Percentiles rank a stretch among this genome's conserved stretches.
These are phyloP conservation scores for Amphicarpaea edgeworthii DNA, from an alignment of 306 rosid genomes.

Conservation along the genomic window DNA sequence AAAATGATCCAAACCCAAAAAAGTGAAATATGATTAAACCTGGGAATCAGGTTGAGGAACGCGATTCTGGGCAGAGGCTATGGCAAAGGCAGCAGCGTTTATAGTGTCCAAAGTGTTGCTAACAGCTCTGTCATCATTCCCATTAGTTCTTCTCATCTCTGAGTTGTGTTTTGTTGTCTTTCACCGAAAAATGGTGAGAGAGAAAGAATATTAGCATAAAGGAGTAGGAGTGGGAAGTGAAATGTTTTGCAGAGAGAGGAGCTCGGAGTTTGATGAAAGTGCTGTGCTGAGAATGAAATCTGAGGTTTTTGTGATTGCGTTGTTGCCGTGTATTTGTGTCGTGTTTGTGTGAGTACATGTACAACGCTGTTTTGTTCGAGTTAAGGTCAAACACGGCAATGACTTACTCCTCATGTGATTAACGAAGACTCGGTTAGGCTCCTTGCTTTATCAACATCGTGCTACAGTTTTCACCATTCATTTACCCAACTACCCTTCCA, in stretches of 20 bases:
- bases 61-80: conserved; percentile 74
- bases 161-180: no score
- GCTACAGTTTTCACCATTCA: no score
- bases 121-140: conserved; percentile 55
- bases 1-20: not conserved
- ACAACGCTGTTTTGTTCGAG: conserved; percentile 31
- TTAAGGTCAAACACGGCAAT: conserved; percentile 93
- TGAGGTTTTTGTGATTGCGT: conserved; percentile 9
- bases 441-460: no score
- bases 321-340: conserved; percentile 40
- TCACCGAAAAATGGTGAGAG: not conserved
- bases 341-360: conserved; percentile 36
- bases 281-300: conserved; percentile 31
- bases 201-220: conserved; percentile 8
- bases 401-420: conserved; percentile 60
- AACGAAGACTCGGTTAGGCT: conserved; percentile 40
- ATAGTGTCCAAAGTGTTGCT: conserved; percentile 78
- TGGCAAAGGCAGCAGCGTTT: conserved; percentile 92
- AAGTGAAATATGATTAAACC: conserved; percentile 50
- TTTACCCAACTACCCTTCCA: conserved; percentile 32
- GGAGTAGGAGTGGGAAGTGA: no score
- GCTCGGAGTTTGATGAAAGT: conserved; percentile 1
- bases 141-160: conserved; percentile 62
- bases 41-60: conserved; percentile 62
- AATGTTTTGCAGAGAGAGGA: not conserved